Evolutionary conservation across 1,284 basidiomycete species (phyloP).

Genomic region (Microbotryum intermedium): DNA sequence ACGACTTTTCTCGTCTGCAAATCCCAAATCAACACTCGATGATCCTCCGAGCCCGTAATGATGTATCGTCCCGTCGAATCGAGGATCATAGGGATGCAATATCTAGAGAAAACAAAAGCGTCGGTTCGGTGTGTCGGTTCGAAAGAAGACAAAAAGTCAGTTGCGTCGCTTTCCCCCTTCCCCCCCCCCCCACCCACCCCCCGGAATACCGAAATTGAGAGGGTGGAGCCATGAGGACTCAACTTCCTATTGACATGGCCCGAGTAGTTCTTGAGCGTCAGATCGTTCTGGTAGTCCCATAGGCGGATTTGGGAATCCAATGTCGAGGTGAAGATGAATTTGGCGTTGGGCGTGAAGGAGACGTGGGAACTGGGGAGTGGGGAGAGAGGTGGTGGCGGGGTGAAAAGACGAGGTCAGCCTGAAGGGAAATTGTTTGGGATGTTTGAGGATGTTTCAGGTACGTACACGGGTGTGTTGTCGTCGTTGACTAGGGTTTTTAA

Average conservation of each 20-base stretch:
- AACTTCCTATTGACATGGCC: slow-evolving; percentile 75
- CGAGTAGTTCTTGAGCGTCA: slow-evolving; percentile 83
- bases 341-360: slow-evolving; percentile 82
- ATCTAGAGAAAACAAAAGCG: too few relatives aligned
- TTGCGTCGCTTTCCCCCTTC: too few relatives aligned
- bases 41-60: slow-evolving; percentile 82
- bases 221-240: slow-evolving; percentile 36
- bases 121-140: too few relatives aligned
- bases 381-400: not conserved
- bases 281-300: slow-evolving; percentile 88
- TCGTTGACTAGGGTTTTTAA: slow-evolving; percentile 93
- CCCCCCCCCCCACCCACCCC: not conserved
- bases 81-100: slow-evolving; percentile 26
- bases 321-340: slow-evolving; percentile 76
- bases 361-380: slow-evolving; percentile 58
- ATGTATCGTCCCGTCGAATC: slow-evolving; percentile 46
- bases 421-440: too few relatives aligned
- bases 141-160: too few relatives aligned
- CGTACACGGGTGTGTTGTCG: slow-evolving; percentile 82
- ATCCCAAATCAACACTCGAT: slow-evolving; percentile 82
- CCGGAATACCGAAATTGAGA: too few relatives aligned
- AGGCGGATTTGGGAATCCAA: slow-evolving; percentile 86
- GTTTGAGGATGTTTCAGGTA: slow-evolving; percentile 28
- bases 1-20: slow-evolving; percentile 70
- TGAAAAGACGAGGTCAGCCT: slow-evolving; percentile 17